Conservation (phyloP, 2,329 filamentous ascomycete genomes). For the Fusarium coicis region DNA sequence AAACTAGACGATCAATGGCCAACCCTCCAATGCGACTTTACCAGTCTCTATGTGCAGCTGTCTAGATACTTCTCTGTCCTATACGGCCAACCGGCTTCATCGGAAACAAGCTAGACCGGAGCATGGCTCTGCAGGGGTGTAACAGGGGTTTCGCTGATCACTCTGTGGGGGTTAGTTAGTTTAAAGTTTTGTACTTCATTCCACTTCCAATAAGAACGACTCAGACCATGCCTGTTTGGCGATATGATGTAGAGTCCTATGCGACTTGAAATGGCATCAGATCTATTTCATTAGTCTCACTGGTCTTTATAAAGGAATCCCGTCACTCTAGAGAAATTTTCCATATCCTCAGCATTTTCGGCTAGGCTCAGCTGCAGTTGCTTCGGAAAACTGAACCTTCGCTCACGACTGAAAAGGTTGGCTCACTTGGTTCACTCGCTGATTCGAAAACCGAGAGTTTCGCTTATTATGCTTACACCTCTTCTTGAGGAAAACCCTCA, state of each 20-base stretch:
- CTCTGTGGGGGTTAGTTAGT: background rate
- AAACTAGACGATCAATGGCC: too few relatives aligned
- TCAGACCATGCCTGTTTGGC: background rate
- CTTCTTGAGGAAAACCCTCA: slow-evolving; percentile 25
- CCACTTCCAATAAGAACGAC: background rate
- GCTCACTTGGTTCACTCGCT: slow-evolving; percentile 28
- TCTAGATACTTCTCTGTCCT: too few relatives aligned
- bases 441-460: slow-evolving; percentile 26
- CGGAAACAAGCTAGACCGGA: too few relatives aligned
- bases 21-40: too few relatives aligned
- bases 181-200: background rate
- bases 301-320: slow-evolving; percentile 10
- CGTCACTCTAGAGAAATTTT: slow-evolving; percentile 4
- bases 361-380: slow-evolving; percentile 16
- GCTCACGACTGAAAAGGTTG: slow-evolving; percentile 28
- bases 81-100: too few relatives aligned
- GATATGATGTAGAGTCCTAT: background rate
- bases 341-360: slow-evolving; percentile 8
- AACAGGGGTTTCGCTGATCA: slow-evolving; percentile 3
- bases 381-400: slow-evolving; percentile 1
- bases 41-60: too few relatives aligned
- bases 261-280: background rate
- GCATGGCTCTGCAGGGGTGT: background rate
- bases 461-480: slow-evolving; percentile 11
- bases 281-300: background rate